Conservation (phyloP, 2,329 filamentous ascomycete species). For the Rhinocladiella similis region DNA sequence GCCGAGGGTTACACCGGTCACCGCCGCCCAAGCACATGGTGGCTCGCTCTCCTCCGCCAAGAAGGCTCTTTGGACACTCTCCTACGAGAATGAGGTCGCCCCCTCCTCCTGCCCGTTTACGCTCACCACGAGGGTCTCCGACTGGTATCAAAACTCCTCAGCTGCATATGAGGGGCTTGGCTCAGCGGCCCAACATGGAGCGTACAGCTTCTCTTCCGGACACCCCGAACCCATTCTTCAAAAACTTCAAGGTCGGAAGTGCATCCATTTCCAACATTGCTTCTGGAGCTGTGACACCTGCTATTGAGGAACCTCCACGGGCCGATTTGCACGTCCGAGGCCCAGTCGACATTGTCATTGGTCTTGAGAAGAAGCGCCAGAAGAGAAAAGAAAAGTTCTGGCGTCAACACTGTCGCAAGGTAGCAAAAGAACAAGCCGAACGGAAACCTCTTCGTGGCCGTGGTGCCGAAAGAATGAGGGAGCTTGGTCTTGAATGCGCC, state of each 20-base stretch:
- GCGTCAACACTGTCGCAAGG: constrained; percentile 84
- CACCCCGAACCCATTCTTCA: constrained; percentile 68
- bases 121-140: constrained; percentile 50
- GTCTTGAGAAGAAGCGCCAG: constrained; percentile 89
- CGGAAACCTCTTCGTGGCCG: constrained; percentile 75
- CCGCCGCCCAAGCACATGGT: constrained; percentile 23
- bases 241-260: constrained; percentile 37
- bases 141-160: constrained; percentile 37
- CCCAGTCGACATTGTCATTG: constrained; percentile 97
- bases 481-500: constrained; percentile 85
- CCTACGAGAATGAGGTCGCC: constrained; percentile 71
- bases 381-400: constrained; percentile 90
- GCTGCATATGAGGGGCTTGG: constrained; percentile 53
- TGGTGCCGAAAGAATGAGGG: constrained; percentile 89
- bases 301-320: constrained; percentile 28
- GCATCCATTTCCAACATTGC: constrained; percentile 31
- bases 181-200: constrained; percentile 64
- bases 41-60: constrained; percentile 42
- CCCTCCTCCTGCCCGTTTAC: constrained; percentile 57
- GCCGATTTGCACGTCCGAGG: constrained; percentile 72
- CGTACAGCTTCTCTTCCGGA: constrained; percentile 86
- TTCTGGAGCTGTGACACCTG: constrained; percentile 24
- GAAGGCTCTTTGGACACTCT: constrained; percentile 64
- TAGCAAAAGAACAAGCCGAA: constrained; percentile 66
- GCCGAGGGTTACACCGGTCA: constrained; percentile 16